Evolutionary conservation across 208 protist genomes (phyloP).

Genomic region (Acanthamoeba lenticulata): DNA sequence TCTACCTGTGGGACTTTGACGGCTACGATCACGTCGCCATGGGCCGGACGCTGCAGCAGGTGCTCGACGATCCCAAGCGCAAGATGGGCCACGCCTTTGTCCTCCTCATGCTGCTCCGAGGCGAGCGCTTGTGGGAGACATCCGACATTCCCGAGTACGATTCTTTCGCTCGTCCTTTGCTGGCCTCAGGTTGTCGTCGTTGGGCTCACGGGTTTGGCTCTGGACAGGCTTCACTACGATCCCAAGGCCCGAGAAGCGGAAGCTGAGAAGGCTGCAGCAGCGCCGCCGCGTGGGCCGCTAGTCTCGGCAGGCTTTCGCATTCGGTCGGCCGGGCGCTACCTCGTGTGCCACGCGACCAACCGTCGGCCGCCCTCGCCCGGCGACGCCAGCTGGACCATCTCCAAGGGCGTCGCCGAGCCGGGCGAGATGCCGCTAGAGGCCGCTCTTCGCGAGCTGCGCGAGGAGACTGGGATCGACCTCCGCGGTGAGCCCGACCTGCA

Average conservation of each 20-base stretch:
- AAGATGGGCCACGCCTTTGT: constrained; percentile 73
- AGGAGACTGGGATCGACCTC: constrained; percentile 13
- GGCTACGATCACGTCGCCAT: constrained; percentile 65
- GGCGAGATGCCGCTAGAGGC: neutral
- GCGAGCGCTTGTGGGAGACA: constrained; percentile 46
- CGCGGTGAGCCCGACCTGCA: neutral
- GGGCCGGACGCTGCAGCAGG: constrained; percentile 11
- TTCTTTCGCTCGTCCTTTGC: neutral
- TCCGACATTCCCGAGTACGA: neutral
- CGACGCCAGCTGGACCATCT: neutral
- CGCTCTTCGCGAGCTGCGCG: neutral
- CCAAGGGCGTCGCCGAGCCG: neutral
- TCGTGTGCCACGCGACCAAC: constrained; percentile 11
- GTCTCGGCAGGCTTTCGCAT: neutral
- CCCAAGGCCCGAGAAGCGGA: neutral
- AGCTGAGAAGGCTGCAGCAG: neutral
- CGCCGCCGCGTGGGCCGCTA: neutral
- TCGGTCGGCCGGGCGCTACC: neutral
- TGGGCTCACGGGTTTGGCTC: neutral
- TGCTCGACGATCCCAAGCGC: constrained; percentile 49
- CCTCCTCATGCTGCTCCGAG: constrained; percentile 50
- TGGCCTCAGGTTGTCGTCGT: neutral
- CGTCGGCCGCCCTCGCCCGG: neutral
- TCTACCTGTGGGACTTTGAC: constrained; percentile 69
- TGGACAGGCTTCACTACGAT: neutral